phyloP scores from a whole-genome alignment of 192 early-diverging fungal genomes.

The Gaertneriomyces sp. region DNA sequence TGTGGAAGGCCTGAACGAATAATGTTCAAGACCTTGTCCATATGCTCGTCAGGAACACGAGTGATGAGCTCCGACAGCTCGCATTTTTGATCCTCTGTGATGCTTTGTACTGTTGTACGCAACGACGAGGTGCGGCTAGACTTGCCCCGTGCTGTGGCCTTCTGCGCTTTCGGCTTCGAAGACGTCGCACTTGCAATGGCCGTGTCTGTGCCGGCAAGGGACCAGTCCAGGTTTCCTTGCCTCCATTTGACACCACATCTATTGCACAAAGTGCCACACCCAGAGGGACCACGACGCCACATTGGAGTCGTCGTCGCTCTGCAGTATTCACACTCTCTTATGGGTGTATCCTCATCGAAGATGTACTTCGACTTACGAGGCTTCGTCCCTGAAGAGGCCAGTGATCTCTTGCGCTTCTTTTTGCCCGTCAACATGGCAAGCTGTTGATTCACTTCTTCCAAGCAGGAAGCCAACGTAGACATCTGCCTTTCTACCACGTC shows the following conservation, averaged over 20 bases:
- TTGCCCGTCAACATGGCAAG: slow-evolving; percentile 20
- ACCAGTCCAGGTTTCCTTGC: slow-evolving; percentile 16
- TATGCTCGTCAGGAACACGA: slow-evolving; percentile 18
- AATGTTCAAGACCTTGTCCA: slow-evolving; percentile 30
- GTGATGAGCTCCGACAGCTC: slow-evolving; percentile 31
- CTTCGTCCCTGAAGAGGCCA: too few species aligned
- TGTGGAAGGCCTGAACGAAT: slow-evolving; percentile 36
- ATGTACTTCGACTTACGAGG: too few species aligned
- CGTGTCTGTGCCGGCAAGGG: not conserved
- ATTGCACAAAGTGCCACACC: slow-evolving; percentile 41
- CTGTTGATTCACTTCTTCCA: slow-evolving; percentile 21
- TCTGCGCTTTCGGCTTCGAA: slow-evolving; percentile 16
- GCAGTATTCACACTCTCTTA: slow-evolving; percentile 34
- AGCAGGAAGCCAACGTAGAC: slow-evolving; percentile 16
- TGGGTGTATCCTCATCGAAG: not conserved
- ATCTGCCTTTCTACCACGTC: slow-evolving; percentile 24
- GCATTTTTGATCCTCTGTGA: slow-evolving; percentile 34
- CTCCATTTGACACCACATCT: slow-evolving; percentile 46
- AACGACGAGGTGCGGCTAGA: not conserved
- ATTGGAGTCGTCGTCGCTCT: slow-evolving; percentile 34
- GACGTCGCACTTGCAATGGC: too few species aligned
- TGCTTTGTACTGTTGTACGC: slow-evolving; percentile 3
- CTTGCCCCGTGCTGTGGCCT: slow-evolving; percentile 6
- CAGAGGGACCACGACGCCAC: slow-evolving; percentile 46
- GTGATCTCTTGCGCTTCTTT: slow-evolving; percentile 17